Evolutionary conservation across 148 eudicot species (phyloP).

Genomic region (Nyssa sinensis): DNA sequence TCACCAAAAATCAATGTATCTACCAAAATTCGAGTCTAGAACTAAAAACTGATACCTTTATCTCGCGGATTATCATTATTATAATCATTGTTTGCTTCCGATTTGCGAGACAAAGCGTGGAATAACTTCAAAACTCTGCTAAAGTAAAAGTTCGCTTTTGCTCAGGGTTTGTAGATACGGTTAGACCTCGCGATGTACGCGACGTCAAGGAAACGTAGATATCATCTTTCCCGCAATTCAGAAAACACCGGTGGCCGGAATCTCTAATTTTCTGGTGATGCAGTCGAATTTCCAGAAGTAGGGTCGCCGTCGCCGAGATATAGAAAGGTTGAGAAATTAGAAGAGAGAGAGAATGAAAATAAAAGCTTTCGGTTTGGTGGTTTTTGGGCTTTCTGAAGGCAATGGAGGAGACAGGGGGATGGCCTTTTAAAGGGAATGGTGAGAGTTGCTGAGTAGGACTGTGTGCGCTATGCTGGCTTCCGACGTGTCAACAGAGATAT

Average conservation of each 20-base stretch:
- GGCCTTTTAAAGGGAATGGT: slow-evolving; percentile 1
- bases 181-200: slow-evolving; percentile 7
- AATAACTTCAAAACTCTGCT: slow-evolving; percentile 55
- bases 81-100: slow-evolving; percentile 22
- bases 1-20: slow-evolving; percentile 15
- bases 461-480: slow-evolving; percentile 8
- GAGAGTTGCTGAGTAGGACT: slow-evolving; percentile 21
- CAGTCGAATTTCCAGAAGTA: neutral
- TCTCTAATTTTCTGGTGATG: slow-evolving; percentile 1
- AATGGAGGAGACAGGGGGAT: neutral
- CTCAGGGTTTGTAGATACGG: slow-evolving; percentile 29
- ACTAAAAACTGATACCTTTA: slow-evolving; percentile 21
- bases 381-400: slow-evolving; percentile 7
- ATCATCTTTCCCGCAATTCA: slow-evolving; percentile 16
- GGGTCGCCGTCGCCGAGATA: slow-evolving; percentile 14
- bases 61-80: slow-evolving; percentile 7
- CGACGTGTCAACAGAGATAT: slow-evolving; percentile 5
- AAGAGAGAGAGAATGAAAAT: slow-evolving; percentile 2
- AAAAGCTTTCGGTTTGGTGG: neutral
- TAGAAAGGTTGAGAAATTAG: neutral
- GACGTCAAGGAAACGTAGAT: neutral
- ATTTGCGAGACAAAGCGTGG: slow-evolving; percentile 35
- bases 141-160: slow-evolving; percentile 32
- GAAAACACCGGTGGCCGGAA: neutral
- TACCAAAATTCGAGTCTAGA: slow-evolving; percentile 6